Base-by-base conservation (phyloP, 805 yeast genomes). In the Tetrapisispora fleetii region DNA sequence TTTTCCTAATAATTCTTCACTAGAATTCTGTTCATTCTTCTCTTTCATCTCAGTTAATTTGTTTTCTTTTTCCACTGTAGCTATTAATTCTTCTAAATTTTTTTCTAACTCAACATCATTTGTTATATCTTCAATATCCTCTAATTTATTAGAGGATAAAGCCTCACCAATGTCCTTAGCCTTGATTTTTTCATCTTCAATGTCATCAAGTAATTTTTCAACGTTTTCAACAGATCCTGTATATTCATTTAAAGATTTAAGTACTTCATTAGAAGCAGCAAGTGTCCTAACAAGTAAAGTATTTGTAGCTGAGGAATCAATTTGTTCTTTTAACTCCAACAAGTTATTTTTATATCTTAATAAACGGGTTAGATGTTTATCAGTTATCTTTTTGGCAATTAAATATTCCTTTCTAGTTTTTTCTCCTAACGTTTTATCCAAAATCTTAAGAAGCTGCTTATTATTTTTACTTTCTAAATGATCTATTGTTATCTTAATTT, bases 171-270 rank as follows among this genome's bases (percentile, higher is more conserved):
- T 65, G 48, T 65, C 68, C 44, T 72, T 72, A 4, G 70, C 58
- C 17, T 65, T 67, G 10, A 57, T 62, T 30, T 59, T 59, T 42
- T 71, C 68, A 10, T 70, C 73, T 16, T 65, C 60, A 13, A 76
- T 54, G 40, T 67, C 69, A 45, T 70, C 74, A 54, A 75, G 58
- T 6, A 73, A 52, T 3, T 67, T 64, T 21, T 69, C 71, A 0
- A 76, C 72, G 35, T 63, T 59, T 10, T 75, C 78, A 14, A 68
- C 62, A 2, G 74, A 75, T 4, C 76, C 78, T 33, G 69, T 52
- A 44, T 67, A 68, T 9, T 60, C 47, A 49, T 75, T 75, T 42
- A 77, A 62, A 24, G 58, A 51, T 43, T 59, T 58, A 33, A 76
- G 60, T 18, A 71, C 58, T 9, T 56, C 55, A 4, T 67, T 59